phyloP scores from a whole-genome alignment of 2,329 filamentous ascomycete species.

The Arthrinium puccinioides region DNA sequence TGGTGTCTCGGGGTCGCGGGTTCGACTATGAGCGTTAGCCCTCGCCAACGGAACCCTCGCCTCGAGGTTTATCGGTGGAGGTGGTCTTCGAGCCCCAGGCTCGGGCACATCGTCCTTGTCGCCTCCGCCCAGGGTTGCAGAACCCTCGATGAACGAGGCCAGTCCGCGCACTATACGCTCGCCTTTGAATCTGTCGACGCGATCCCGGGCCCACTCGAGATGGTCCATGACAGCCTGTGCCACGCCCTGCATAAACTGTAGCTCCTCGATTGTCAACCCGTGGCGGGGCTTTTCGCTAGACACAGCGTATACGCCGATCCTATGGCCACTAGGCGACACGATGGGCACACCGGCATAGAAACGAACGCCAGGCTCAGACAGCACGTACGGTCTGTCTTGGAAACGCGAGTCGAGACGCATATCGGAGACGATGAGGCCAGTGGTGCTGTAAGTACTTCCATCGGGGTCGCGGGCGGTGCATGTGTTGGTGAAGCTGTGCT shows the following conservation, averaged over 20 bases:
- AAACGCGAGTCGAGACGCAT: conserved; percentile 25
- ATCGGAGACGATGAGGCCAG: conserved; percentile 22
- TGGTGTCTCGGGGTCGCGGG: too few relatives aligned
- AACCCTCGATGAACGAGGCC: conserved; percentile 46
- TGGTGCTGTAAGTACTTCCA: conserved; percentile 8
- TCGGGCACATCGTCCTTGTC: conserved; percentile 5
- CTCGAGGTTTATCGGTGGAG: background rate
- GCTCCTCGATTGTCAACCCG: conserved; percentile 38
- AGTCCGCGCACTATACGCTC: conserved; percentile 48
- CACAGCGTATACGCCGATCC: conserved; percentile 54
- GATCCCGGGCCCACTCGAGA: conserved; percentile 47
- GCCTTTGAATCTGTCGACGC: conserved; percentile 42
- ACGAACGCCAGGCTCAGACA: conserved; percentile 22
- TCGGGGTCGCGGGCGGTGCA: conserved; percentile 16
- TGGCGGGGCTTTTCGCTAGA: conserved; percentile 49
- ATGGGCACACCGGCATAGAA: conserved; percentile 47
- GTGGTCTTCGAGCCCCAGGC: background rate
- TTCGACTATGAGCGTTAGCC: too few relatives aligned
- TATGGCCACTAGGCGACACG: conserved; percentile 42
- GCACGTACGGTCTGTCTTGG: conserved; percentile 22
- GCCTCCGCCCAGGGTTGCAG: conserved; percentile 19
- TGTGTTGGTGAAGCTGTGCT: conserved; percentile 16
- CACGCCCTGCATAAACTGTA: conserved; percentile 50
- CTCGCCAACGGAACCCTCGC: background rate
- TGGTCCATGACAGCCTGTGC: conserved; percentile 51